Base-by-base conservation (phyloP, 805 yeast species). In the Metschnikowia shivogae region DNA sequence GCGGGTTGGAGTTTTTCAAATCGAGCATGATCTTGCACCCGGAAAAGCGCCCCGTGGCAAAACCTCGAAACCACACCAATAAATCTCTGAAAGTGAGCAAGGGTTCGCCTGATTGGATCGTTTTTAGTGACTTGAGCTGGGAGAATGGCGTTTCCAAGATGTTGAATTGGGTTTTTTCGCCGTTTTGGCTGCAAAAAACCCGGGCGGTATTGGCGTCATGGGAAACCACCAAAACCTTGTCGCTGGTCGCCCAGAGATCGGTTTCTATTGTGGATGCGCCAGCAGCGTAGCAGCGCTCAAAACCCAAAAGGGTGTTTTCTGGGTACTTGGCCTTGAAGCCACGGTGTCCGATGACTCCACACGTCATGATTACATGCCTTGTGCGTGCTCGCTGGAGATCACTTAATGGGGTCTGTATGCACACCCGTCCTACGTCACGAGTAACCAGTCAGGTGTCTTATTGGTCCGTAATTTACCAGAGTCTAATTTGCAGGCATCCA, bases 221-320 rank as follows among this genome's bases (percentile, higher is more conserved):
- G 3, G 70, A 66, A 3, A 71, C 64, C 12, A 71, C 67, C 45
- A 70, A 48, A 20, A 65, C 68, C 11, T 62, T 54, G 53, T 71
- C 76, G 22, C 53, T 50, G 19, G 72, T 59, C 32, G 68, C 49
- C 70, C 73, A 68, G 37, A 69, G 56, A 50, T 71, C 76, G n/a
- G 76, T 71, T 45, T 71, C 76, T 35, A 71, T 57, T 6, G 57
- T 52, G 20, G 66, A 61, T 31, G 73, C 75, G 6, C 74, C 75
- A 14, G 65, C 39, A 12, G 58, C 59, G 47, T 47, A 69, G 46
- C 75, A 69, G 39, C 64, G 58, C 14, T 54, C 52, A 50, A 71
- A 71, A 6, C 74, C 74, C 5, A 40, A 14, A 14, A 71, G 19
- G 8, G 75, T 68, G 51, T 71, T 71, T 50, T 71, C 76, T 4